A percentile compares a stretch with the other conserved stretches of the same genome.
These are phyloP conservation scores for Termitomyces sp. DNA, from an alignment of 768 basidiomycete species.

Conservation along the genomic window DNA sequence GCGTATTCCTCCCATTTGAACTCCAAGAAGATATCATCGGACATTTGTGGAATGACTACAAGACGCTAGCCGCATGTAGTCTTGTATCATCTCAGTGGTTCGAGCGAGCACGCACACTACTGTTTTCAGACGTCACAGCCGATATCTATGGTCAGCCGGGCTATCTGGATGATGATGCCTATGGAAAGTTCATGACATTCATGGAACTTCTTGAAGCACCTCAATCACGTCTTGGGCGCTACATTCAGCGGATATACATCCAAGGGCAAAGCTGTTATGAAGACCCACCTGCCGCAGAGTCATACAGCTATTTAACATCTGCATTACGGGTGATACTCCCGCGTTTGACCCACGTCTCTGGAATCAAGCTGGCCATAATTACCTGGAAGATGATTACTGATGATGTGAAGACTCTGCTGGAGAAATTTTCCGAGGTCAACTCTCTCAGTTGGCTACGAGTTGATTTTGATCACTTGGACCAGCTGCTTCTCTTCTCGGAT, in stretches of 20 bases:
- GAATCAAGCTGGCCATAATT: neutral
- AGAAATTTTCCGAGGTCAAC: neutral
- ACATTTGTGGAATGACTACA: neutral
- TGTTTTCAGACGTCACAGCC: neutral
- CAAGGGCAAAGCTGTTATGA: neutral
- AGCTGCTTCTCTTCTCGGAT: neutral
- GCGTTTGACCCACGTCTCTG: neutral
- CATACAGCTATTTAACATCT: neutral
- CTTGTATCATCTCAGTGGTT: neutral
- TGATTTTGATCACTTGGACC: neutral
- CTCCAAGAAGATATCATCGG: neutral
- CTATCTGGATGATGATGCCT: rapidly evolving
- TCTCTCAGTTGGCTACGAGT: neutral
- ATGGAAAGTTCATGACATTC: neutral
- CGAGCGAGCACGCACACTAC: neutral
- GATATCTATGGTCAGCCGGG: neutral
- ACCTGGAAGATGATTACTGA: neutral
- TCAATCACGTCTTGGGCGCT: neutral
- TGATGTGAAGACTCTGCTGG: neutral
- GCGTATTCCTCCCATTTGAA: neutral
- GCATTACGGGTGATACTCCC: neutral
- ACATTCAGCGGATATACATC: neutral
- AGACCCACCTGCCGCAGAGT: neutral
- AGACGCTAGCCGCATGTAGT: neutral
- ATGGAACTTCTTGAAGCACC: neutral